Evolutionary conservation across 2,329 filamentous ascomycete species (phyloP).

Genomic region (Paramyrothecium sp.): DNA sequence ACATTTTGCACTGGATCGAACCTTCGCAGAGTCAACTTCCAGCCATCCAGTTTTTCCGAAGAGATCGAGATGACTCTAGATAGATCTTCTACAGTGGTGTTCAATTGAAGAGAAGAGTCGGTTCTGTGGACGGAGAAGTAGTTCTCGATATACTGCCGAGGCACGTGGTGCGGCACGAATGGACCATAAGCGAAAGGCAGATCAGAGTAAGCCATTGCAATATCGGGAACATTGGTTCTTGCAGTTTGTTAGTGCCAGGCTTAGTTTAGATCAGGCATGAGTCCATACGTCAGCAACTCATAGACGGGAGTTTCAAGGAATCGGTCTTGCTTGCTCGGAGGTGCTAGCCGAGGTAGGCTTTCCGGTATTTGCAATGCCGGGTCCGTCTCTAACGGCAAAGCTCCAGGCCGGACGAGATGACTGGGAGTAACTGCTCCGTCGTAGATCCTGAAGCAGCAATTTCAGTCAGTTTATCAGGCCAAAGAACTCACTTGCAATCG

Average conservation of each 20-base stretch:
- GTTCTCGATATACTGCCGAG: constrained; percentile 53
- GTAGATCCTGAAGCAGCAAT: constrained; percentile 42
- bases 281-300: constrained; percentile 44
- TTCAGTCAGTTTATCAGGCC: not conserved
- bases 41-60: constrained; percentile 21
- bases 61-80: constrained; percentile 23
- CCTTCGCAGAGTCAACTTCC: constrained; percentile 47
- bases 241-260: constrained; percentile 1
- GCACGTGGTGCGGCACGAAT: constrained; percentile 53
- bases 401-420: constrained; percentile 37
- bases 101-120: constrained; percentile 44
- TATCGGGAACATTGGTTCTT: constrained; percentile 54
- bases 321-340: constrained; percentile 42
- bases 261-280: rapidly evolving
- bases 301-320: constrained; percentile 51
- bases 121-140: constrained; percentile 51
- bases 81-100: constrained; percentile 52
- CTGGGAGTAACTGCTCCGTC: constrained; percentile 38
- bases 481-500: too few relatives aligned
- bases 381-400: constrained; percentile 42
- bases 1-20: constrained; percentile 39
- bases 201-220: constrained; percentile 57
- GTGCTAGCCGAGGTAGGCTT: constrained; percentile 34
- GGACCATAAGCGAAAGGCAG: constrained; percentile 51
- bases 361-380: constrained; percentile 41